These are phyloP conservation scores for Pseudoperonospora humuli DNA, from an alignment of 352 stramenopile species.

Conservation along the genomic window DNA sequence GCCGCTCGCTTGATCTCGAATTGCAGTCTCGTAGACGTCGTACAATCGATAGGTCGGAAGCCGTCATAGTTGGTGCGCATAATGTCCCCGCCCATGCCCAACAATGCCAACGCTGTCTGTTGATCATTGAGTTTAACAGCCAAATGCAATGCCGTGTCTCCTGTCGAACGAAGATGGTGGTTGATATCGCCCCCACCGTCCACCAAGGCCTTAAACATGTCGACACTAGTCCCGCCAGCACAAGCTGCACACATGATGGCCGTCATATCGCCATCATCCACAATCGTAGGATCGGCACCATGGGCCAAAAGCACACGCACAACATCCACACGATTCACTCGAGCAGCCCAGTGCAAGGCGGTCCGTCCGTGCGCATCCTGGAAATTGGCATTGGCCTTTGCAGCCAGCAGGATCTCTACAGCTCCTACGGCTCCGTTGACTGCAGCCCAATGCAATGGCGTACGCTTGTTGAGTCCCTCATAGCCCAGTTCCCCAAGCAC, in stretches of 20 bases:
- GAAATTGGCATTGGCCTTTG: slow-evolving; percentile 54
- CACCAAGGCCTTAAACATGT: slow-evolving; percentile 73
- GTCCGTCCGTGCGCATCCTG: slow-evolving; percentile 60
- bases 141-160: slow-evolving; percentile 69
- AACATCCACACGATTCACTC: slow-evolving; percentile 61
- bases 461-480: slow-evolving; percentile 74
- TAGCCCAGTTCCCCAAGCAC: slow-evolving; percentile 75
- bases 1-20: slow-evolving; percentile 73
- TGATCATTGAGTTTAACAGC: slow-evolving; percentile 77
- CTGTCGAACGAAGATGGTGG: slow-evolving; percentile 50
- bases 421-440: slow-evolving; percentile 57
- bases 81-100: slow-evolving; percentile 69
- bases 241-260: slow-evolving; percentile 68
- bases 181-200: slow-evolving; percentile 63
- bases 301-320: slow-evolving; percentile 47
- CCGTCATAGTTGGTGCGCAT: slow-evolving; percentile 67
- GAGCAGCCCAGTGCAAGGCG: slow-evolving; percentile 69
- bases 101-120: slow-evolving; percentile 54
- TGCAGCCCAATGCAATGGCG: slow-evolving; percentile 69
- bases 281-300: slow-evolving; percentile 57
- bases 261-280: slow-evolving; percentile 71
- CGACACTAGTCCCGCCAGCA: slow-evolving; percentile 46
- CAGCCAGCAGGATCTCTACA: slow-evolving; percentile 49
- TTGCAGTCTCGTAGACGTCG: slow-evolving; percentile 61
- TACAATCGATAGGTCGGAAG: slow-evolving; percentile 61